A percentile compares a stretch with the other conserved stretches of the same genome.
phyloP scores from a whole-genome alignment of 345 rosid species.

The Raphanus sativus region DNA sequence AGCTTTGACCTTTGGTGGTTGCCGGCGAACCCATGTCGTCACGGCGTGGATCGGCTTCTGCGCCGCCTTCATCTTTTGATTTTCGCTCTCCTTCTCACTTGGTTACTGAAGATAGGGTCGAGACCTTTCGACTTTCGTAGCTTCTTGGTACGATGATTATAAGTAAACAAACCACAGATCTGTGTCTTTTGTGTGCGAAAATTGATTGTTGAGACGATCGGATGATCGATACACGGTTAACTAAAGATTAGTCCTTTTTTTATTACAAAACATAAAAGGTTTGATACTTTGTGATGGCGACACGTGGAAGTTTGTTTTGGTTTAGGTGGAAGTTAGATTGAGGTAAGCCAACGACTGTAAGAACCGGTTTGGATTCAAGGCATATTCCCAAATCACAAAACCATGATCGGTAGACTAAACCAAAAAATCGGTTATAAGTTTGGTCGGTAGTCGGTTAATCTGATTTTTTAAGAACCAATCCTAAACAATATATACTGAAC shows the following conservation, averaged over 20 bases:
- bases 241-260: neutral
- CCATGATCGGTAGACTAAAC: neutral
- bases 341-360: neutral
- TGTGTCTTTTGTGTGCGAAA: neutral
- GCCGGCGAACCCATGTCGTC: conserved; percentile 79
- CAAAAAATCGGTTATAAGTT: neutral
- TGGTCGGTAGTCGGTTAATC: neutral
- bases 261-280: neutral
- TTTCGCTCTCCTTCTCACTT: neutral
- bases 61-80: conserved; percentile 51
- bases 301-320: neutral
- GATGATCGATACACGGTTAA: neutral
- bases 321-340: neutral
- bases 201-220: neutral
- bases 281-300: neutral
- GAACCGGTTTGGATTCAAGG: neutral
- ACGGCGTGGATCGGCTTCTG: conserved; percentile 64
- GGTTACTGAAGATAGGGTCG: neutral
- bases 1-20: conserved; percentile 85
- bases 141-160: neutral
- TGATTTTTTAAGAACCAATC: neutral
- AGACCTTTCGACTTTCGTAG: neutral
- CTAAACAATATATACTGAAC: no score
- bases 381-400: neutral
- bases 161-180: neutral